A percentile compares a stretch with the other conserved stretches of the same genome.
Conservation (phyloP, 2,329 filamentous ascomycete species). For the Magnaporthiopsis poae region DNA sequence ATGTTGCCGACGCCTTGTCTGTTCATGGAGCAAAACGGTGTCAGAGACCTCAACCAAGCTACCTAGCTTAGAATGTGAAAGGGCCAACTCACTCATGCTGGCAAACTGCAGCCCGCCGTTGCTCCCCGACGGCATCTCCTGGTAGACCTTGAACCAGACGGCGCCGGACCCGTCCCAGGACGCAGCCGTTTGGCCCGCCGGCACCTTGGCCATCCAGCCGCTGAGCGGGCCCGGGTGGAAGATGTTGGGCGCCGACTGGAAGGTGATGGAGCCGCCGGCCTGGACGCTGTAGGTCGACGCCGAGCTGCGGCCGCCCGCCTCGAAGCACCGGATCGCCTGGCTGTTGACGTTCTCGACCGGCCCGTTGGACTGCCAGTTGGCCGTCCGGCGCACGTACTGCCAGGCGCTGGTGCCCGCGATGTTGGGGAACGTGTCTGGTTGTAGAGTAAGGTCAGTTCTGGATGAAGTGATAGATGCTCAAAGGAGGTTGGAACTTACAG, state of each 20-base stretch:
- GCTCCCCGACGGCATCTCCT: constrained; percentile 18
- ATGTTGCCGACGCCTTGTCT: constrained; percentile 11
- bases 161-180: constrained; percentile 28
- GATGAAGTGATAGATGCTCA: no score
- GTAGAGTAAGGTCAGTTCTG: no score
- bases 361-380: constrained; percentile 39
- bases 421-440: constrained; percentile 6
- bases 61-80: no score
- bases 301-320: constrained; percentile 30
- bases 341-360: constrained; percentile 38
- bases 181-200: constrained; percentile 25
- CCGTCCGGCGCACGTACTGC: constrained; percentile 36
- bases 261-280: constrained; percentile 33
- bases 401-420: constrained; percentile 27
- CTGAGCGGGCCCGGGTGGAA: constrained; percentile 29
- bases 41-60: no score
- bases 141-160: constrained; percentile 34
- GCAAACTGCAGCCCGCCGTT: constrained; percentile 5
- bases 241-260: constrained; percentile 28
- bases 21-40: background rate
- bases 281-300: constrained; percentile 31
- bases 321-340: constrained; percentile 39
- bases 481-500: background rate
- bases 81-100: background rate
- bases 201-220: constrained; percentile 32